Base-by-base conservation (phyloP, 2,329 filamentous ascomycete species). In the Aspergillus uvarum region DNA sequence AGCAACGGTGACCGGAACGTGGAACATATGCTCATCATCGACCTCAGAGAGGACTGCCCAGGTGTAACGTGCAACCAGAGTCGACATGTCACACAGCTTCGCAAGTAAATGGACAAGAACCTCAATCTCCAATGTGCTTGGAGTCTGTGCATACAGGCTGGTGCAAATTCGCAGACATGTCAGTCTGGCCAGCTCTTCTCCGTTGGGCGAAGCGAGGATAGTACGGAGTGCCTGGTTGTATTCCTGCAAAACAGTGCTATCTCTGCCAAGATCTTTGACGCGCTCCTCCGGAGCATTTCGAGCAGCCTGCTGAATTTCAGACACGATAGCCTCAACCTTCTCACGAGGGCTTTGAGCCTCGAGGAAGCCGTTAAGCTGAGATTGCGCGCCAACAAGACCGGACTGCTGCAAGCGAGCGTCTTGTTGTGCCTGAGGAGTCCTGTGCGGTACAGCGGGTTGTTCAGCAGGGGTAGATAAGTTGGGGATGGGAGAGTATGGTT, bases 391-490 rank as follows among this genome's bases (percentile, higher is more conserved):
- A 53, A 76, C 70, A 50, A 79, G 67, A 3, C 73, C 70, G 42
- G 75, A 69, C 54, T 75, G 76, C 56, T 75, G 74, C 54, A 79
- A 63, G 42, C 77, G 67, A 60, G 71, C 68, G 67, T 80, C 74
- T 68, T 80, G 80, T 64, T 82, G 82, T 38, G 77, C 74, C 65
- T 86, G 83, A 16, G 81, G 75, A 49, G 81, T 80, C 64, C 84
- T 81, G 64, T 86, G 83, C 48, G 86, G 84, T 59, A 88, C 77
- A 22, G 83, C 84, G 50, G 86, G 85, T 52, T 82, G 82, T 63
- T 88, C 85, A 49, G 85, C 85, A 16, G 86, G 86, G 2, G 84
- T 87, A 5, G 85, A 84, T 49, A 89, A 76, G 66, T 83, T 87
- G 1, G 86, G 84, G 61, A 88, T 82, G 26, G 80, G 74, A 11